Base-by-base conservation (phyloP, 768 basidiomycete genomes). In the Lactarius hatsudake region DNA sequence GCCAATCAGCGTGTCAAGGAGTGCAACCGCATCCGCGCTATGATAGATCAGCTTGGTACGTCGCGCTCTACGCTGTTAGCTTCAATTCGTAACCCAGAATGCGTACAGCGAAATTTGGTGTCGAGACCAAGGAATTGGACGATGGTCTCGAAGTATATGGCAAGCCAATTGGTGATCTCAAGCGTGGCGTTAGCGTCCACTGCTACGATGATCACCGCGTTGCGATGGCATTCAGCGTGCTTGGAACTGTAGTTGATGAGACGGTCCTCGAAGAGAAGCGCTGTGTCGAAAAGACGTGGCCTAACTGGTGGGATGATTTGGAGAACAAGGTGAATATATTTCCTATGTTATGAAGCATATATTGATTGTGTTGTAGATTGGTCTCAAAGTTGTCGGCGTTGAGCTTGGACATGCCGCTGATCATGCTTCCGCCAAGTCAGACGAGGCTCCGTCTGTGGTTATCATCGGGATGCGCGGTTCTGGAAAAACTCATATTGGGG, bases 251-350 rank as follows among this genome's bases (percentile, higher is more conserved):
- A 4, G 78, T 94, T 48, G 78, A 82, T 40, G 86, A 84, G n/a
- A 91, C 92, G 2, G 79, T 93, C 70, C 82, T 98, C 34, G 95
- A 98, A 74, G 96, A 98, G 80, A 96, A 96, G 78, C 83, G 96
- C 62, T 98, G 97, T 74, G 97, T 99, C 38, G 96, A 96, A 78
- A 99, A 99, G 84, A 99, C 96, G 0, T 99, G 96, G 96, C 97
- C 97, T 0, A 96, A 95, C 75, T 99, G 96, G 94, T 99, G 96
- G 96, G 97, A 98, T 74, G 97, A 98, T 76, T 82, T 99, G 30
- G 86, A 93, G 75, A 95, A 93, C 80, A 97, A 97, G 86, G 93
- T 92, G 60, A 3, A 80, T 54, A n/a, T 12, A 56, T 51, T 63
- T 59, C 34, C 13, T 12, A 34, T 10, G 10, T 45, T 36, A 30